Percentiles rank a stretch among this genome's conserved stretches.
phyloP scores from a whole-genome alignment of 805 yeast species.

The Myxozyma lipomycoides region DNA sequence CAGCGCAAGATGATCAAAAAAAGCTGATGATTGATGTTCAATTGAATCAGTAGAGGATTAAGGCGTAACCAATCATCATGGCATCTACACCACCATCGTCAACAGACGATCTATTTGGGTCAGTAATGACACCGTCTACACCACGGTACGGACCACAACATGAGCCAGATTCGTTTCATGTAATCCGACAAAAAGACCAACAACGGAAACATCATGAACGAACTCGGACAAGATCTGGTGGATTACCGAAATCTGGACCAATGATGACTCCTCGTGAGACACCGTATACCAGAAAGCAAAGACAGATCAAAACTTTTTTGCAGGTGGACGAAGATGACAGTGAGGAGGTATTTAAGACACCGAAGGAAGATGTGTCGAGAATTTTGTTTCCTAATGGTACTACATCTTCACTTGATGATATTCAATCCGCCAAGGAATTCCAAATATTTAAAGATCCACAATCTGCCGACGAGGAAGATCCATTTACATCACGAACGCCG shows the following conservation, averaged over 20 bases:
- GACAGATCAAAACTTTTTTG: background rate
- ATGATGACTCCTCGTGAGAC: conserved; percentile 27
- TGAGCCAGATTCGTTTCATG: conserved; percentile 15
- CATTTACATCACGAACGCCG: background rate
- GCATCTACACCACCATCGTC: conserved; percentile 1
- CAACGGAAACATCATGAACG: conserved; percentile 5
- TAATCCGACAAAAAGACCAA: conserved; percentile 5
- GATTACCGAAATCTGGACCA: conserved; percentile 15
- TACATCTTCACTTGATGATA: background rate
- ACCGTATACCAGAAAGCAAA: conserved; percentile 12
- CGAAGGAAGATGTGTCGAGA: background rate
- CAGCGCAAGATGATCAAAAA: too few relatives aligned
- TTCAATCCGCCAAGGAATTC: background rate
- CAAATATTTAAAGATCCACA: conserved; percentile 2
- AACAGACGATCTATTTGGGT: conserved; percentile 2
- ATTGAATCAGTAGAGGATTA: too few relatives aligned
- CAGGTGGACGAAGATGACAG: conserved; percentile 1
- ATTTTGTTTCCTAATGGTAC: conserved; percentile 1
- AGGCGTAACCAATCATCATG: too few relatives aligned
- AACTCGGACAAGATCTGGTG: conserved; percentile 21
- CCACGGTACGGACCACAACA: conserved; percentile 24
- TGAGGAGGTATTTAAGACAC: background rate
- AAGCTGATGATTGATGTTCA: too few relatives aligned
- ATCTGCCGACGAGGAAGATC: conserved; percentile 1
- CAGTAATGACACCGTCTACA: conserved; percentile 20